Base-by-base conservation (phyloP, 345 rosid species). In the Camelina sativa region DNA sequence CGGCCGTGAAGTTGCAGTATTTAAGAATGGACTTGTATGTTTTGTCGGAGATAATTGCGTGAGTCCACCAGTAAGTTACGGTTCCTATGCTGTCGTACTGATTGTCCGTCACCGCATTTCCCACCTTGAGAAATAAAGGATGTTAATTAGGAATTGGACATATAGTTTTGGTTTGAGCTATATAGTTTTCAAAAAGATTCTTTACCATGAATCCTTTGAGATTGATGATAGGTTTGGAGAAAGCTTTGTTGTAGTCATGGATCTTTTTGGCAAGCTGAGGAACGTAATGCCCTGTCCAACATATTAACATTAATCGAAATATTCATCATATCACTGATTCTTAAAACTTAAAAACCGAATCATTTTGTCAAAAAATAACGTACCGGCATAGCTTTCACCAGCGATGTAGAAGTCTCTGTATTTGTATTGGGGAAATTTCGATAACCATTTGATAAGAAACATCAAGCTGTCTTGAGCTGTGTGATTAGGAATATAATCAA, bases 321-420 rank as follows among this genome's bases (percentile, higher is more conserved):
- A 46, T n/a, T 4, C 22, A 19, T 61, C 8, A 34, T n/a, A 0
- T 16, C 12, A 0, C 25, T 38, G 6, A 16, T 35, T 56, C 37
- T 22, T 65, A 38, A 57, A 35, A 47, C 7, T 38, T 2, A n/a
- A 2, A 38, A 48, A 66, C 51, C 47, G 10, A 61, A 48, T 0
- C 2, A 23, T 4, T 2, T 43, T 13, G 23, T 35, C 22, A 17
- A 48, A 17, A 22, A 1, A 25, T 16, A 7, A 50, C 44, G 2
- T 82, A 93, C 98, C 98, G 17, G 96, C 97, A 48, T 95, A 95
- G 79, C 97, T 91, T 81, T 95, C 99, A 3, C 99, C 99, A 28
- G 97, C 85, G 62, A 95, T 76, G 73, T 86, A 95, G 80, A 94
- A 85, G 15, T 92, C 93, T 72, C 97, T 81, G 73, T 85, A 72